phyloP scores from a whole-genome alignment of 192 early-diverging fungal species.

The Podila verticillata region DNA sequence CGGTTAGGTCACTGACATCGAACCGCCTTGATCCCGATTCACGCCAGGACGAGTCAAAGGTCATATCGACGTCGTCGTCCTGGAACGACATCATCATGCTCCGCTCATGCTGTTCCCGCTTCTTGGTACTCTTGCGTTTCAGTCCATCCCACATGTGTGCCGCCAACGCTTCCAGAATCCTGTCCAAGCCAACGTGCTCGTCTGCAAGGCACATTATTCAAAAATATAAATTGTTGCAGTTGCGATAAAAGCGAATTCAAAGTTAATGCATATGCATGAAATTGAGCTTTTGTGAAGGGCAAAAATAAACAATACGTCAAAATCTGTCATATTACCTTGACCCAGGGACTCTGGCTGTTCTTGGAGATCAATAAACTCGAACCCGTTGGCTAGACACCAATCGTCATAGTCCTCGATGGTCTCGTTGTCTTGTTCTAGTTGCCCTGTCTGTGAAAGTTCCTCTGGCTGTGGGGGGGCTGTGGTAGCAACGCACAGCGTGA shows the following conservation, averaged over 20 bases:
- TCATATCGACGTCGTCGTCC: constrained; percentile 43
- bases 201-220: neutral
- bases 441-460: constrained; percentile 6
- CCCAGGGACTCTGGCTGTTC: constrained; percentile 10
- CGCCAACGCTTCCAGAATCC: constrained; percentile 69
- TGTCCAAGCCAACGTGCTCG: constrained; percentile 62
- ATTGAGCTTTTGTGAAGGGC: neutral
- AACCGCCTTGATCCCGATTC: constrained; percentile 9
- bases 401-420: constrained; percentile 55
- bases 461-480: constrained; percentile 7
- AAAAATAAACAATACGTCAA: neutral
- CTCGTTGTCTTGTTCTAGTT: constrained; percentile 2
- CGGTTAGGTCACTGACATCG: constrained; percentile 8
- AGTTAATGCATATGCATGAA: neutral
- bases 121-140: constrained; percentile 50
- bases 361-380: constrained; percentile 72
- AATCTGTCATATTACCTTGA: constrained; percentile 9
- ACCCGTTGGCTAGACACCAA: constrained; percentile 70
- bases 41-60: constrained; percentile 19
- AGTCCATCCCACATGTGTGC: constrained; percentile 76
- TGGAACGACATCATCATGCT: constrained; percentile 51
- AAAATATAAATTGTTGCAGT: neutral
- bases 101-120: constrained; percentile 36
- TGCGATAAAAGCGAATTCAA: constrained; percentile 2
- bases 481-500: constrained; percentile 64